Conservation (phyloP, 2,329 filamentous ascomycete genomes). For the Stromatinia cepivora region DNA sequence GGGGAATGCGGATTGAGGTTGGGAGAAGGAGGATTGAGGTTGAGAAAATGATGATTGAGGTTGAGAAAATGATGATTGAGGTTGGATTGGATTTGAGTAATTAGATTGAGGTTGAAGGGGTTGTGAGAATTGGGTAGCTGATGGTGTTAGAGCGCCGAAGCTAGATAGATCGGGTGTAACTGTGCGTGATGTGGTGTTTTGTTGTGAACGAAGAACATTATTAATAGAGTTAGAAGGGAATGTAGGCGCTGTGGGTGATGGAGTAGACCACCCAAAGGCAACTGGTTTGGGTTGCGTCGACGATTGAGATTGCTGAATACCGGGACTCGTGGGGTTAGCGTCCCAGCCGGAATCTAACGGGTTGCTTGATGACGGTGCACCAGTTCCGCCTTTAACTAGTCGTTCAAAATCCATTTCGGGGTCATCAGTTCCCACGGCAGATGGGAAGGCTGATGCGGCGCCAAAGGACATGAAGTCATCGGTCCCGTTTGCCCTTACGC, state of each 20-base stretch:
- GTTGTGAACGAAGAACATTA: constrained; percentile 36
- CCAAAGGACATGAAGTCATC: constrained; percentile 73
- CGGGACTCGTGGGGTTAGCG: constrained; percentile 41
- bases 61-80: constrained; percentile 33
- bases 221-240: constrained; percentile 22
- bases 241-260: constrained; percentile 46
- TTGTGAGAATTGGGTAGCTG: constrained; percentile 63
- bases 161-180: constrained; percentile 59
- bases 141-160: constrained; percentile 57
- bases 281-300: constrained; percentile 45
- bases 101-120: constrained; percentile 44
- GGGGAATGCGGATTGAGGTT: constrained; percentile 24
- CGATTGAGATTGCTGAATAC: constrained; percentile 42
- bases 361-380: constrained; percentile 39
- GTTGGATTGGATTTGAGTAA: constrained; percentile 13
- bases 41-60: constrained; percentile 33
- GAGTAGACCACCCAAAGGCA: constrained; percentile 66
- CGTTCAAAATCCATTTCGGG: constrained; percentile 84
- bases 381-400: constrained; percentile 74
- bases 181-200: constrained; percentile 49
- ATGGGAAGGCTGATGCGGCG: constrained; percentile 57
- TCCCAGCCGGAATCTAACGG: constrained; percentile 56
- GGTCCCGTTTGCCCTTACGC: constrained; percentile 50
- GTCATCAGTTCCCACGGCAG: constrained; percentile 57
- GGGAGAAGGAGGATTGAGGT: constrained; percentile 38